Base-by-base conservation (phyloP, 2,329 filamentous ascomycete genomes). In the Penicillium fuscoglaucum region DNA sequence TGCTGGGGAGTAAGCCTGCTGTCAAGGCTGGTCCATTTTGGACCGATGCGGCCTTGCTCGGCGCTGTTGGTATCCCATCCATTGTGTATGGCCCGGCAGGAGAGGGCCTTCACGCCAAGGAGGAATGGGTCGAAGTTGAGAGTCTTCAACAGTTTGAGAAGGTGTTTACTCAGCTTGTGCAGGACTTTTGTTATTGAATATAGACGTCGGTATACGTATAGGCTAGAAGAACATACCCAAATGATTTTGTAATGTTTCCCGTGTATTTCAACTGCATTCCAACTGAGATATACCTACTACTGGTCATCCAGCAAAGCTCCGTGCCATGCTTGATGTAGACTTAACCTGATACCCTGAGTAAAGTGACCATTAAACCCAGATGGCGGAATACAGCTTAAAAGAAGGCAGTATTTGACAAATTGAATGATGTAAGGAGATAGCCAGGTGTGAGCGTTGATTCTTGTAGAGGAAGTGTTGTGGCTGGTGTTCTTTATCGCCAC, bases 11-110 rank as follows among this genome's bases (percentile, higher is more conserved):
- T 8, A 54, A 70, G 0, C 67, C 72, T 0, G 55, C 54, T 0
- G 58, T 79, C 0, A 29, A 53, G 2, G 73, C 72, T 7, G 74
- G 66, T 0, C 64, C 74, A 0, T 82, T 76, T 59, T 84, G 81
- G 83, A 81, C 79, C 0, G 81, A 84, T 63, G 79, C 76, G n/a
- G 81, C 81, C 1, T 65, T 83, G 13, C 61, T 84, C 0, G 70
- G 74, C 0, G 72, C 77, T 19, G 70, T 68, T 15, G 82, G 80
- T 0, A 80, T 83, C 29, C 76, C 80, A 0, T 68, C 75, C 0
- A 68, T 84, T 17, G 70, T 84, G 1, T 82, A 76, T 66, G 80
- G 82, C 0, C 80, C 80, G 0, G 68, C 65, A 9, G 82, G 80
- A 0, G 74, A 77, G n/a, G 82, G 82, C 0, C 60, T 84, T 4